Conservation (phyloP, 1,284 basidiomycete genomes). For the Cryptococcus deneoformans region DNA sequence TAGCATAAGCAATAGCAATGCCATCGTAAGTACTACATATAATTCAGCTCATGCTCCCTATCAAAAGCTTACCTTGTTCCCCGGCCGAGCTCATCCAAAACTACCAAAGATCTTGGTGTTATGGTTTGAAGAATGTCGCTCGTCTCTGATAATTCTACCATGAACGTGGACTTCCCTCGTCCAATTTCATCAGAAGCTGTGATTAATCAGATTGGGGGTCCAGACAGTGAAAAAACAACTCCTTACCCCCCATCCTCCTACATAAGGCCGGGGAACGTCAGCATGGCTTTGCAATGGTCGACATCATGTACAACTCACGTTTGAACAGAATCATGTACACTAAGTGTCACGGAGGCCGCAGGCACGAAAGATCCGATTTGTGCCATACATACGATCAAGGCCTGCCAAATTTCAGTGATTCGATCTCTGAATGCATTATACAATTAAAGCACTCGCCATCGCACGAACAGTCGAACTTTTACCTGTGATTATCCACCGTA, state of each 20-base stretch:
- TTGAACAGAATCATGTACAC: constrained; percentile 76
- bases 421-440: constrained; percentile 1
- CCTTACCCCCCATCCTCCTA: constrained; percentile 41
- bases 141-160: constrained; percentile 95
- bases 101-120: constrained; percentile 70
- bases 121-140: constrained; percentile 79
- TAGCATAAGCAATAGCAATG: constrained; percentile 57
- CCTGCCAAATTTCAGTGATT: constrained; percentile 8
- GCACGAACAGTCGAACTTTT: constrained; percentile 47
- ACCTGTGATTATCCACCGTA: constrained; percentile 15
- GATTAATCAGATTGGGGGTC: neutral
- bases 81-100: constrained; percentile 64
- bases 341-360: constrained; percentile 66
- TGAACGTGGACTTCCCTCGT: constrained; percentile 83
- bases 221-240: neutral
- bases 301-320: constrained; percentile 62
- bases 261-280: neutral
- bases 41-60: neutral
- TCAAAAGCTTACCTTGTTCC: constrained; percentile 28
- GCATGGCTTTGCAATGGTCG: neutral
- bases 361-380: constrained; percentile 60
- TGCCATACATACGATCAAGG: constrained; percentile 50
- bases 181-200: constrained; percentile 80
- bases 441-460: constrained; percentile 16
- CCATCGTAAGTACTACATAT: constrained; percentile 44